Conservation (phyloP, 2,329 filamentous ascomycete genomes). For the Truncatella angustata region DNA sequence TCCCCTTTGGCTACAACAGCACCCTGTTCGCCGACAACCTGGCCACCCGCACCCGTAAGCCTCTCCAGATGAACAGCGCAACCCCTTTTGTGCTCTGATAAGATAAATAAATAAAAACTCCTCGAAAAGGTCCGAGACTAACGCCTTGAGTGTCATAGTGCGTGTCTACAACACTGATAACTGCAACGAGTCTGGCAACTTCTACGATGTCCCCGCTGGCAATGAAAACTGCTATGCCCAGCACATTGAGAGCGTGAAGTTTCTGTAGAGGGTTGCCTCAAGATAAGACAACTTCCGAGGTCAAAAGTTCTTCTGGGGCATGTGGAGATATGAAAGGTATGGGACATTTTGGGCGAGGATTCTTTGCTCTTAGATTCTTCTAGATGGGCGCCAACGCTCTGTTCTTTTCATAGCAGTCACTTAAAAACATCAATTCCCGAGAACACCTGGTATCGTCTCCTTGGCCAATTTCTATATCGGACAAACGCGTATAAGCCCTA, state of each 20-base stretch:
- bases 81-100: no score
- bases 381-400: background rate
- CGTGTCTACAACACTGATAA: conserved; percentile 1
- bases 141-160: background rate
- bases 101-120: no score
- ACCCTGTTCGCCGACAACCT: conserved; percentile 10
- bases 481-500: no score
- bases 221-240: conserved; percentile 2
- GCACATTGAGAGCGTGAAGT: conserved; percentile 5
- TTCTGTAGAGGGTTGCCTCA: background rate
- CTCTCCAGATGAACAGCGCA: no score
- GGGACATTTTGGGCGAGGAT: background rate
- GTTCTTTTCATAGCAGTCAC: background rate
- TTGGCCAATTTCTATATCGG: no score
- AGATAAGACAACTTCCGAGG: background rate
- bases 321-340: background rate
- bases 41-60: conserved; percentile 10
- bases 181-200: conserved; percentile 6
- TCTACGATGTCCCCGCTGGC: conserved; percentile 4
- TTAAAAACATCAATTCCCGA: no score
- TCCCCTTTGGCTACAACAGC: conserved; percentile 5
- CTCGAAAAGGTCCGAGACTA: background rate
- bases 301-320: no score
- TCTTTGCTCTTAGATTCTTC: background rate
- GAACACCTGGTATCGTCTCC: no score